phyloP scores from a whole-genome alignment of 768 basidiomycete genomes.

The Dacryopinax primogenitus region DNA sequence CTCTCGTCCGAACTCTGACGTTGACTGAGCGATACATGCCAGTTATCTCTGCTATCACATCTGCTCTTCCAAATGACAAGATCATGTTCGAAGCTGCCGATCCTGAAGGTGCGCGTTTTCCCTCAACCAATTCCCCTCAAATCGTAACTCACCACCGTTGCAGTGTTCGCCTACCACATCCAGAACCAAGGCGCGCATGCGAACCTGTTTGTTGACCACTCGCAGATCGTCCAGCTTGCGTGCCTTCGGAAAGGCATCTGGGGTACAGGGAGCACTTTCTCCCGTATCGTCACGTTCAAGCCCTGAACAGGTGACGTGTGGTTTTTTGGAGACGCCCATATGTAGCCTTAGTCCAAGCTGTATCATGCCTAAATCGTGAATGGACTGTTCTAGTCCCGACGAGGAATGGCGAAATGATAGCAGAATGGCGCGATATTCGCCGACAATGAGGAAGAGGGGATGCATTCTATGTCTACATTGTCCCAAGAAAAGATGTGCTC shows the following conservation, averaged over 20 bases:
- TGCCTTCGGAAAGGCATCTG: slow-evolving; percentile 36
- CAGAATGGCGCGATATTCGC: not conserved
- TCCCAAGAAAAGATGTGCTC: not conserved
- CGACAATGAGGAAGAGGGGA: not conserved
- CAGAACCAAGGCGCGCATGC: slow-evolving; percentile 34
- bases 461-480: not conserved
- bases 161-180: slow-evolving; percentile 27
- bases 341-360: not conserved
- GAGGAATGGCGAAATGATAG: not conserved
- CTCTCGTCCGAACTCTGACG: not conserved
- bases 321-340: too few relatives aligned
- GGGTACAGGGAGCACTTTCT: slow-evolving; percentile 36
- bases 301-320: not conserved
- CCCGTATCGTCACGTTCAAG: slow-evolving; percentile 33
- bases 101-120: slow-evolving; percentile 25
- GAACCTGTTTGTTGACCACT: slow-evolving; percentile 36
- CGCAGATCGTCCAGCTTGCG: slow-evolving; percentile 35
- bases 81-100: slow-evolving; percentile 40
- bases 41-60: slow-evolving; percentile 33
- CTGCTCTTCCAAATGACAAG: slow-evolving; percentile 31
- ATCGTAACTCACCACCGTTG: not conserved
- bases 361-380: not conserved
- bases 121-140: slow-evolving; percentile 22
- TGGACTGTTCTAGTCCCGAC: not conserved
- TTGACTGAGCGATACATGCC: not conserved